These are phyloP conservation scores for Megacollybia marginata DNA, from an alignment of 768 basidiomycete species.

Conservation along the genomic window DNA sequence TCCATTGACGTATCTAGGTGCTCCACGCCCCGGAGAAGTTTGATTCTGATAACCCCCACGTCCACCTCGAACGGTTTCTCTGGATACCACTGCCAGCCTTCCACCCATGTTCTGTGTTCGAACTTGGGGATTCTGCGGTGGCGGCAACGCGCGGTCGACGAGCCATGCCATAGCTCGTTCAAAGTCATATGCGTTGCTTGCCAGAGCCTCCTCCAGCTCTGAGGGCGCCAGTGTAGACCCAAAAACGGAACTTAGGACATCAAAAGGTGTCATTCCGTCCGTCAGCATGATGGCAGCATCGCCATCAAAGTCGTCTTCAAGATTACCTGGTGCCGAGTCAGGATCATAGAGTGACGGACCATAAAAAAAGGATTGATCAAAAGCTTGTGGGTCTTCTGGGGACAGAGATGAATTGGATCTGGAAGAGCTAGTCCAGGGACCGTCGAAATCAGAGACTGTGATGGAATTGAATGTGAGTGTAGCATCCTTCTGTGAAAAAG, in stretches of 20 bases:
- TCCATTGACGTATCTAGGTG: slow-evolving; percentile 43
- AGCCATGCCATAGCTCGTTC: slow-evolving; percentile 94
- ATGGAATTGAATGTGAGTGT: slow-evolving; percentile 55
- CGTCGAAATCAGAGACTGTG: slow-evolving; percentile 57
- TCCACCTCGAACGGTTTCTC: slow-evolving; percentile 41
- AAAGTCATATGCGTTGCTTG: slow-evolving; percentile 86
- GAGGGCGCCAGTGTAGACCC: slow-evolving; percentile 83
- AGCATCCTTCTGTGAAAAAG: slow-evolving; percentile 41
- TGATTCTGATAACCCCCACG: slow-evolving; percentile 27
- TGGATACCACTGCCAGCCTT: slow-evolving; percentile 58
- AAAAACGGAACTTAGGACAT: slow-evolving; percentile 91
- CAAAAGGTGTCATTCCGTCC: slow-evolving; percentile 96
- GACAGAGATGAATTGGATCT: slow-evolving; percentile 40
- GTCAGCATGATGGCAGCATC: slow-evolving; percentile 59
- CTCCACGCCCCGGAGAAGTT: slow-evolving; percentile 22
- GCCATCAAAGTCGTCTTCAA: slow-evolving; percentile 28
- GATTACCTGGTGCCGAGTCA: slow-evolving; percentile 14
- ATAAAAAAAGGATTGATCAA: slow-evolving; percentile 20
- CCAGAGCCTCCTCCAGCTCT: slow-evolving; percentile 90
- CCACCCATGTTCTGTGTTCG: slow-evolving; percentile 58
- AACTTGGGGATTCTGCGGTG: slow-evolving; percentile 36
- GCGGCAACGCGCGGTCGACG: slow-evolving; percentile 61
- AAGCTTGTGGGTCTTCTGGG: slow-evolving; percentile 38
- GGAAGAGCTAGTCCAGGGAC: slow-evolving; percentile 45
- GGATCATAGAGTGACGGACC: slow-evolving; percentile 10